Base-by-base conservation (phyloP, 371 early-diverging fungal genomes). In the Apophysomyces elegans region DNA sequence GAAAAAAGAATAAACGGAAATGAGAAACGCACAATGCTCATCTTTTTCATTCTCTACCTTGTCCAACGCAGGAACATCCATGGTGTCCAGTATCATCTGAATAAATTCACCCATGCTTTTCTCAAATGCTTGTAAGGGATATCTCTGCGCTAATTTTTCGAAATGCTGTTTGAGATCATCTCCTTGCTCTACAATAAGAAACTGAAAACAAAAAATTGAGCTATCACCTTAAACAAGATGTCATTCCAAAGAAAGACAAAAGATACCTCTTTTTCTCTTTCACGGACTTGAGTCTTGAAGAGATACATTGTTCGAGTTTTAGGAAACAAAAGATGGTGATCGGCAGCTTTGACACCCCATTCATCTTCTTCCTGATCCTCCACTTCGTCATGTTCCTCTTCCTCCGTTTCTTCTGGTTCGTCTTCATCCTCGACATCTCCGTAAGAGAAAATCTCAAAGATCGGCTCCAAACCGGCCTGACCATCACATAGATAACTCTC, bases 401-500 rank as follows among this genome's bases (percentile, higher is more conserved):
- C 73, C 3, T 73, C 72, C 1, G 60, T 68, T 7, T 71, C 61
- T 7, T 78, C 78, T 18, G 71, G 77, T 36, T 81, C 79, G 8
- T 74, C 81, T 54, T 84, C 83, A 32, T 79, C 74, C 39, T 86
- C 84, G 6, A 83, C 83, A 63, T 87, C 84, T 16, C 88, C 88
- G 65, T 82, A 87, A 0, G 85, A 83, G 60, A 87, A 87, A 14
- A 86, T 82, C 57, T 87, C 88, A 65, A 81, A 72, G 43, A 87
- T 80, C 1, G 81, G 75, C 14, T 86, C 85, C 36, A 86, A 61
- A 8, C 88, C 86, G 3, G 78, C 56, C 32, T 75, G 78, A 4
- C 77, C 79, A 61, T 87, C 88, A 57, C 88, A 87, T 41, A 87
- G 70, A 64, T 85, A 87, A 35, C 84, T 76, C 68, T 87, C 85